Conservation (phyloP, 148 eudicot genomes). For the Simmondsia chinensis region DNA sequence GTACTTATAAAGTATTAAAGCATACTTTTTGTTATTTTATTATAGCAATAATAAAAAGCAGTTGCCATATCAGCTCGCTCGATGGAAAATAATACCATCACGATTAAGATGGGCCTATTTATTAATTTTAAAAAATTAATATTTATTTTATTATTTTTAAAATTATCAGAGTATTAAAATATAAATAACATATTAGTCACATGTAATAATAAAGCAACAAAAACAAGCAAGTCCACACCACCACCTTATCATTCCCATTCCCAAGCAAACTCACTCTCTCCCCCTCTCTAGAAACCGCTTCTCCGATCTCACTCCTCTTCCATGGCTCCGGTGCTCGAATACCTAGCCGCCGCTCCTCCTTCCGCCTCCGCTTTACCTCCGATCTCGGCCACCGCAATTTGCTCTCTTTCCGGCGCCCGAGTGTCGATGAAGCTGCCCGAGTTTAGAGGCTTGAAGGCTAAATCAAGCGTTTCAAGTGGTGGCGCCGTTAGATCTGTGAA, state of each 20-base stretch:
- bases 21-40: too few species aligned
- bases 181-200: too few species aligned
- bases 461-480: constrained; percentile 11
- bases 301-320: constrained; percentile 4
- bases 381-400: constrained; percentile 10
- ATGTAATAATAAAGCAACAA: too few species aligned
- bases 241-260: constrained; percentile 1
- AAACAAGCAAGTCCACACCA: not conserved
- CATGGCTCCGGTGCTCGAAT: constrained; percentile 50
- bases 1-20: too few species aligned
- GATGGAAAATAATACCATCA: too few species aligned
- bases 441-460: constrained; percentile 32
- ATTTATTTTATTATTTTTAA: too few species aligned
- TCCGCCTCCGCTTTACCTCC: constrained; percentile 27
- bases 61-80: too few species aligned
- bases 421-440: constrained; percentile 25
- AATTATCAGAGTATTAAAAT: too few species aligned
- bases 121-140: too few species aligned
- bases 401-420: constrained; percentile 14
- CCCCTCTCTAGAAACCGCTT: constrained; percentile 1
- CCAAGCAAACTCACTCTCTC: constrained; percentile 6
- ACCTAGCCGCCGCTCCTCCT: constrained; percentile 43
- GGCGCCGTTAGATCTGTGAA: constrained; percentile 14
- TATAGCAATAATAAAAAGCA: too few species aligned
- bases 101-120: too few species aligned